Conservation (phyloP, 139 green algal genomes). For the Chlorella sp. region DNA sequence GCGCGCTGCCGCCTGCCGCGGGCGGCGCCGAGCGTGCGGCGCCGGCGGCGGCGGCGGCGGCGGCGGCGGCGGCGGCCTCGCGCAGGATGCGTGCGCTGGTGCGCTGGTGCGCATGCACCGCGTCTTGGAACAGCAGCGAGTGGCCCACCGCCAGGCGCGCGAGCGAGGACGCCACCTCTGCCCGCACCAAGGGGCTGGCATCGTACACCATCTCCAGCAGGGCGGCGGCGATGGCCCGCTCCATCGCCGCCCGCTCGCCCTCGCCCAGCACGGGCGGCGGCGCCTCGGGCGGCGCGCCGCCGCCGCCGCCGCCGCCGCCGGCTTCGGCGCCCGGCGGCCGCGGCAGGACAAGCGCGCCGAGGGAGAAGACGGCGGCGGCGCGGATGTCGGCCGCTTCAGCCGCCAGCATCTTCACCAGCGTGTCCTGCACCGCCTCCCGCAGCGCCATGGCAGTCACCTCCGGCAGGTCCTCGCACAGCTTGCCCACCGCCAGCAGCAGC, state of each 20-base stretch:
- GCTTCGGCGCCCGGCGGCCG: constrained; percentile 6
- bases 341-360: constrained; percentile 82
- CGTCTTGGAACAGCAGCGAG: constrained; percentile 51
- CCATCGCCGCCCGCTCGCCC: constrained; percentile 17
- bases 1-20: neutral
- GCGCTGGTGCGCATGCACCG: constrained; percentile 42
- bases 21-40: neutral
- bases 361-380: constrained; percentile 85
- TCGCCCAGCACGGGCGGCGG: neutral
- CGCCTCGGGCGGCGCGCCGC: neutral
- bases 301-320: constrained; percentile 2
- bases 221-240: constrained; percentile 40
- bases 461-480: constrained; percentile 74
- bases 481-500: constrained; percentile 90
- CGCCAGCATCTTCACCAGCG: constrained; percentile 51
- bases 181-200: constrained; percentile 64
- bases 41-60: constrained; percentile 3
- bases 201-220: constrained; percentile 72
- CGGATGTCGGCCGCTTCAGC: constrained; percentile 72
- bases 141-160: constrained; percentile 70
- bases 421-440: constrained; percentile 49
- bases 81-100: constrained; percentile 31
- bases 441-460: constrained; percentile 47
- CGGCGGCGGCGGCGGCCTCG: neutral
- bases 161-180: constrained; percentile 77